Evolutionary conservation across 768 basidiomycete species (phyloP), one percentile per base, ranked within the genome.

Genomic region (Piloderma croceum): DNA sequence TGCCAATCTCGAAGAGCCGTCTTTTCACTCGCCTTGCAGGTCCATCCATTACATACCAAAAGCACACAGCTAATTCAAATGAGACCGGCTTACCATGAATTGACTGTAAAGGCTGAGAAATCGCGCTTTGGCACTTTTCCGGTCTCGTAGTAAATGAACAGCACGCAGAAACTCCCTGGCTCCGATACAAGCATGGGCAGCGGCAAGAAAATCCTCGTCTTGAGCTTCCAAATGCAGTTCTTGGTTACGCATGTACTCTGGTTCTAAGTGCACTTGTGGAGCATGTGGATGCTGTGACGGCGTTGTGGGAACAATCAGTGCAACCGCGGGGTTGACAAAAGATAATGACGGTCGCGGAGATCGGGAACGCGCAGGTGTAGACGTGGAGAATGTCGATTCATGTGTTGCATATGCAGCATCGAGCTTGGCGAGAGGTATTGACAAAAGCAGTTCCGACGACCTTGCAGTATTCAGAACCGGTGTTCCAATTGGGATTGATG

Each of bases 41-140:
- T n/a, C n/a, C n/a, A n/a, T n/a, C n/a, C n/a, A n/a, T n/a, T n/a
- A n/a, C n/a, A n/a, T n/a, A n/a, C n/a, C n/a, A n/a, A n/a, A n/a
- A n/a, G n/a, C n/a, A n/a, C n/a, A n/a, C n/a, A n/a, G n/a, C n/a
- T n/a, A n/a, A n/a, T n/a, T n/a, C n/a, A n/a, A n/a, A n/a, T n/a
- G n/a, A n/a, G n/a, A n/a, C n/a, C n/a, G n/a, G n/a, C 83, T 70
- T 58, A 96, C 96, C 59, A 99, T 68, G 59, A 83, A 98, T 47
- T 76, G 77, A 50, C 86, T 76, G 58, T 99, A 98, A 15, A 81
- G 58, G 34, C 74, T 71, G 46, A 97, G 50, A 60, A 96, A 99
- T 19, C 67, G 70, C 6, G 83, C 82, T 57, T 85, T 85, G 19
- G 77, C 59, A 49, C 87, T 85, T 50, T 60, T 74, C 52, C 86